A percentile compares a stretch with the other conserved stretches of the same genome.
Conservation (phyloP, 1,139 yeast species). For the Tardiomyces depauwii region DNA sequence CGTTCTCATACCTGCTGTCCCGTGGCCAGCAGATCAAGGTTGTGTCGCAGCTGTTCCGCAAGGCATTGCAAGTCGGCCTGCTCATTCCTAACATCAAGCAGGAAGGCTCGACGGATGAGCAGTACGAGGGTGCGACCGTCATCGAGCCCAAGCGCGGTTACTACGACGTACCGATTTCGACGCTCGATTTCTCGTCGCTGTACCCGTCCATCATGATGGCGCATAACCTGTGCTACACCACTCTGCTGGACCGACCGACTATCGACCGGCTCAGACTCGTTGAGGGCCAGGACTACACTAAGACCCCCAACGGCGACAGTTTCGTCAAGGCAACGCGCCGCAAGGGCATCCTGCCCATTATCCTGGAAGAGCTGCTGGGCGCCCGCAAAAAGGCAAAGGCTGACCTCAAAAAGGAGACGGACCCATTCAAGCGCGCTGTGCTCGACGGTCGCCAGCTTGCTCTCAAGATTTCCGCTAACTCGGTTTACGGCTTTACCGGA, state of each 20-base stretch:
- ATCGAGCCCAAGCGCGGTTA: constrained; percentile 94
- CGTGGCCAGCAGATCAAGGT: constrained; percentile 98
- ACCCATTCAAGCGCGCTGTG: constrained; percentile 88
- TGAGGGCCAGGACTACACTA: constrained; percentile 67
- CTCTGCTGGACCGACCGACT: constrained; percentile 59
- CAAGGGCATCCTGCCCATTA: constrained; percentile 84
- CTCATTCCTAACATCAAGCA: constrained; percentile 85
- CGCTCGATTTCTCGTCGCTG: constrained; percentile 93
- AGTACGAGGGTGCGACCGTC: constrained; percentile 98
- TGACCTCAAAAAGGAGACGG: constrained; percentile 85
- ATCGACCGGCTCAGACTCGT: constrained; percentile 53
- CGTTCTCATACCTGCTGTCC: constrained; percentile 75
- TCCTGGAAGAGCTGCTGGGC: constrained; percentile 72
- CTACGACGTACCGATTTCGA: constrained; percentile 94
- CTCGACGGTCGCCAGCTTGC: constrained; percentile 97
- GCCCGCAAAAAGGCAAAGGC: constrained; percentile 92
- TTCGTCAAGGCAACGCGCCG: constrained; percentile 67
- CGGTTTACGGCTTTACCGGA: constrained; percentile 98
- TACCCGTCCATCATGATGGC: constrained; percentile 99
- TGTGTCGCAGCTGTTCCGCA: constrained; percentile 86
- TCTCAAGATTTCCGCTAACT: constrained; percentile 90
- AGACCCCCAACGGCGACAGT: constrained; percentile 86
- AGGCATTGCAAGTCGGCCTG: constrained; percentile 73
- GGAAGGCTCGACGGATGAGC: constrained; percentile 73
- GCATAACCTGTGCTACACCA: constrained; percentile 92